phyloP scores from a whole-genome alignment of 495 filamentous ascomycete genomes.

The Penicillium psychrofluorescens region DNA sequence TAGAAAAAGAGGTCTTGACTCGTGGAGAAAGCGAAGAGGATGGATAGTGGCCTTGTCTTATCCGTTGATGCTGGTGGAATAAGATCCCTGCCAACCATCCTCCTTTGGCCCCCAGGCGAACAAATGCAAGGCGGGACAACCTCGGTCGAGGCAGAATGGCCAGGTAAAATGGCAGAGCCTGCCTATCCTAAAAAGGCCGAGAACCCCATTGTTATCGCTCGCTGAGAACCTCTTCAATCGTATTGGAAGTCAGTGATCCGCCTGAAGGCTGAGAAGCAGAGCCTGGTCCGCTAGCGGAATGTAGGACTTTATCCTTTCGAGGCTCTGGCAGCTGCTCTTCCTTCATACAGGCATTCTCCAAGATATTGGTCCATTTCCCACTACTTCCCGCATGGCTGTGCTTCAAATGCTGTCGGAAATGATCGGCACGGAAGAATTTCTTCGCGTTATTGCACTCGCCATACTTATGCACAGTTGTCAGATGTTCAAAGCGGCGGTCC shows the following conservation, averaged over 20 bases:
- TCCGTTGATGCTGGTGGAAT: too few relatives aligned
- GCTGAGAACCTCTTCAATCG: constrained; percentile 30
- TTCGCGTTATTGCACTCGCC: constrained; percentile 97
- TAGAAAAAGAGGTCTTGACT: too few relatives aligned
- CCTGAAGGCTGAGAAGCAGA: too few relatives aligned
- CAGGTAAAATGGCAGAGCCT: too few relatives aligned
- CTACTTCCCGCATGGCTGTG: constrained; percentile 95
- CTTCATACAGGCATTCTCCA: constrained; percentile 96
- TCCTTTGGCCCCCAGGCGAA: not conserved
- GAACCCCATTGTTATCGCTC: constrained; percentile 20
- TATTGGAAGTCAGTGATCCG: constrained; percentile 25
- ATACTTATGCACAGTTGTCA: constrained; percentile 89
- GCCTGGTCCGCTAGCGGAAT: too few relatives aligned
- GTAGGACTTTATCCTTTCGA: not conserved
- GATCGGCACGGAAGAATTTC: constrained; percentile 96
- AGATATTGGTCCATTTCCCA: constrained; percentile 98
- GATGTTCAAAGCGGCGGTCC: constrained; percentile 76
- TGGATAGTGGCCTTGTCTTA: too few relatives aligned
- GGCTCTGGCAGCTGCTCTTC: constrained; percentile 59
- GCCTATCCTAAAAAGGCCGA: too few relatives aligned
- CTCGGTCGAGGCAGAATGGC: too few relatives aligned
- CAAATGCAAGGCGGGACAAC: not conserved
- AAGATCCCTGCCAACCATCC: too few relatives aligned
- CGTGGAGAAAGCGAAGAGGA: too few relatives aligned
- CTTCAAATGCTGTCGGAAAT: constrained; percentile 97